Conservation (phyloP, 768 basidiomycete genomes). For the Hygrophorus pudorinus region DNA sequence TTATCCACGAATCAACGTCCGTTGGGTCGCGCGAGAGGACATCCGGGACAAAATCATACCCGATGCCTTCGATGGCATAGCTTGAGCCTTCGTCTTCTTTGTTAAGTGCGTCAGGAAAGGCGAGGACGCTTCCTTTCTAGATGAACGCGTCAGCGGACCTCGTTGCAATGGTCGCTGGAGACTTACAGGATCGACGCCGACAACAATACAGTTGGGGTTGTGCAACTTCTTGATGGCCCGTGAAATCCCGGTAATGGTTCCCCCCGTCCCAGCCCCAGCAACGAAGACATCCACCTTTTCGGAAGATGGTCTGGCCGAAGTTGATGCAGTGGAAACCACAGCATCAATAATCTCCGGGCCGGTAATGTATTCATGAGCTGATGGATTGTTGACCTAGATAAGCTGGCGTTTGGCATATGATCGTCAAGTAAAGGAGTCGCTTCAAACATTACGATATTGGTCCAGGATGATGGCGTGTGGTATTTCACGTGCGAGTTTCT, state of each 20-base stretch:
- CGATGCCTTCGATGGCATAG: conserved; percentile 94
- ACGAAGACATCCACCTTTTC: conserved; percentile 74
- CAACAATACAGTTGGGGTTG: conserved; percentile 60
- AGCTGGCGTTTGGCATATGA: not conserved
- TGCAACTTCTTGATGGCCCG: conserved; percentile 71
- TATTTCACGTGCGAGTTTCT: conserved; percentile 65
- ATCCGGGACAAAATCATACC: conserved; percentile 87
- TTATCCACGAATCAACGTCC: conserved; percentile 74
- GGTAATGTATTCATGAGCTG: conserved; percentile 85
- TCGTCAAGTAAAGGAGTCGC: not conserved
- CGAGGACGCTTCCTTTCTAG: conserved; percentile 86
- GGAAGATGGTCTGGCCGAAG: conserved; percentile 46
- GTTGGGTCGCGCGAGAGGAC: conserved; percentile 59
- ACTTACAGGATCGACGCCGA: conserved; percentile 88
- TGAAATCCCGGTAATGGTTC: conserved; percentile 85
- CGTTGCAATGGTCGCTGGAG: not conserved
- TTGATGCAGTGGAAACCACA: conserved; percentile 55
- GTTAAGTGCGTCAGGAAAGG: conserved; percentile 59
- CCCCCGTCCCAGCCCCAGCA: conserved; percentile 89
- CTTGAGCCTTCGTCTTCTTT: conserved; percentile 32
- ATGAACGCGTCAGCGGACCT: conserved; percentile 6
- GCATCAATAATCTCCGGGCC: conserved; percentile 88
- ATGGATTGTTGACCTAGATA: conserved; percentile 65
- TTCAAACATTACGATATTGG: conserved; percentile 73
- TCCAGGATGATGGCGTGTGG: conserved; percentile 85